Conservation (phyloP, 2,329 filamentous ascomycete genomes). For the Fusarium proliferatum region DNA sequence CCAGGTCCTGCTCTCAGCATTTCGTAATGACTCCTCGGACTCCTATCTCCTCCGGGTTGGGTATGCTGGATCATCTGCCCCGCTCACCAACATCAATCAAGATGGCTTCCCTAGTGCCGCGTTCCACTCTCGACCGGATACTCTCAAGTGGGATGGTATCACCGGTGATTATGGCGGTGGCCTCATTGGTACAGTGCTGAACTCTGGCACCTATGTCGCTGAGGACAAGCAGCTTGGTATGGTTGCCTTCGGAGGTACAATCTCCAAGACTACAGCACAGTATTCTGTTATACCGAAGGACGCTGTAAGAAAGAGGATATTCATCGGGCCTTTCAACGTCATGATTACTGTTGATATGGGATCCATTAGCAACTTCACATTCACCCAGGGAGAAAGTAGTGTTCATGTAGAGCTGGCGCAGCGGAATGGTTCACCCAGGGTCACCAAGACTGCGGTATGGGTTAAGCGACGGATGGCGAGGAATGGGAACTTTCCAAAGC, state of each 20-base stretch:
- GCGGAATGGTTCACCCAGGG: conserved; percentile 41
- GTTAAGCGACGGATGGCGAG: conserved; percentile 43
- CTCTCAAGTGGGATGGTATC: conserved; percentile 66
- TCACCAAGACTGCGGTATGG: conserved; percentile 50
- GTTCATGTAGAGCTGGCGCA: conserved; percentile 47
- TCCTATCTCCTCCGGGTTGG: conserved; percentile 64
- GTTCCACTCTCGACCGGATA: conserved; percentile 68
- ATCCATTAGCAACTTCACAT: conserved; percentile 53
- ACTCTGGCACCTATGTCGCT: conserved; percentile 61
- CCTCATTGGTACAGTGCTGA: conserved; percentile 63
- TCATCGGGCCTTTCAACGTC: conserved; percentile 59
- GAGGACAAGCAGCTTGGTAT: conserved; percentile 57
- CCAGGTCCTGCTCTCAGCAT: conserved; percentile 63
- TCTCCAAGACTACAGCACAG: conserved; percentile 40
- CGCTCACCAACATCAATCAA: conserved; percentile 65
- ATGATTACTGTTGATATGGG: conserved; percentile 57
- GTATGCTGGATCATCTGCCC: conserved; percentile 64
- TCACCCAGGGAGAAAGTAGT: neutral
- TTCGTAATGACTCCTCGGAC: conserved; percentile 58
- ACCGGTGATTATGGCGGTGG: conserved; percentile 68
- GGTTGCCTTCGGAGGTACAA: conserved; percentile 61
- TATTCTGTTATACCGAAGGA: conserved; percentile 57
- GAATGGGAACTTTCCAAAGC: conserved; percentile 4
- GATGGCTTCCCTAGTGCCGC: conserved; percentile 66
- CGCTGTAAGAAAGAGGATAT: conserved; percentile 59